Percentiles rank a stretch among this genome's conserved stretches.
phyloP scores from a whole-genome alignment of 208 protist genomes.

The Sergeia podlipaevii region DNA sequence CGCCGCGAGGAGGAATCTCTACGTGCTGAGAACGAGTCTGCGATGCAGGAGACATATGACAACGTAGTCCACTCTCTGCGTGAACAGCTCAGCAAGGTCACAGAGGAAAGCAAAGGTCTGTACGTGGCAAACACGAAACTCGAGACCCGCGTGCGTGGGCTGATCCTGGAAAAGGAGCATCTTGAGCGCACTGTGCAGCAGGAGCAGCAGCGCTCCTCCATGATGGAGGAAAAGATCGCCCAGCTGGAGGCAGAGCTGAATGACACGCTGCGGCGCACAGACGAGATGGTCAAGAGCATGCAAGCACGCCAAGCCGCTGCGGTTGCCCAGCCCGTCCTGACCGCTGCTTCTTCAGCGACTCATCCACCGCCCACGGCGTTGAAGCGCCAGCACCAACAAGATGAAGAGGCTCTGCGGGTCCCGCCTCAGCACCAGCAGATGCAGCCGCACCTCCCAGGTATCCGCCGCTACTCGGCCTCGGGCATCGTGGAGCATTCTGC shows the following conservation, averaged over 20 bases:
- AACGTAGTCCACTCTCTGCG: conserved; percentile 47
- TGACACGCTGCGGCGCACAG: conserved; percentile 5
- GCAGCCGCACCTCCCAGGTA: too few relatives aligned
- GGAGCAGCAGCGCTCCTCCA: conserved; percentile 40
- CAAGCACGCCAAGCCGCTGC: neutral
- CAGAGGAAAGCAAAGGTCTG: conserved; percentile 48
- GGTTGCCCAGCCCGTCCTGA: neutral
- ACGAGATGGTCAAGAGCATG: conserved; percentile 6
- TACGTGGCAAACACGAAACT: conserved; percentile 33
- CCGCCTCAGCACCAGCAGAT: too few relatives aligned
- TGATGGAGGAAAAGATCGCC: conserved; percentile 35
- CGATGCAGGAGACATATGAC: conserved; percentile 26
- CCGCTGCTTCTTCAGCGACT: too few relatives aligned
- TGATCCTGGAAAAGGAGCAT: conserved; percentile 63
- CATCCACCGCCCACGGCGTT: too few relatives aligned
- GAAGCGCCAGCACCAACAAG: too few relatives aligned
- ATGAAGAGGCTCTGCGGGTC: too few relatives aligned
- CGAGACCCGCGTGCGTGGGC: conserved; percentile 36
- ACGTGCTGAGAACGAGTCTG: neutral
- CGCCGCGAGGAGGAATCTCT: too few relatives aligned
- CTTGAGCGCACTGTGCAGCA: conserved; percentile 43
- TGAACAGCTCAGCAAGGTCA: conserved; percentile 31
- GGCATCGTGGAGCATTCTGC: too few relatives aligned
- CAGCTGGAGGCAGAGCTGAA: conserved; percentile 39
- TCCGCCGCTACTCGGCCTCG: too few relatives aligned